Conservation (phyloP, 257 asterid species). For the Ligustrum vulgare region DNA sequence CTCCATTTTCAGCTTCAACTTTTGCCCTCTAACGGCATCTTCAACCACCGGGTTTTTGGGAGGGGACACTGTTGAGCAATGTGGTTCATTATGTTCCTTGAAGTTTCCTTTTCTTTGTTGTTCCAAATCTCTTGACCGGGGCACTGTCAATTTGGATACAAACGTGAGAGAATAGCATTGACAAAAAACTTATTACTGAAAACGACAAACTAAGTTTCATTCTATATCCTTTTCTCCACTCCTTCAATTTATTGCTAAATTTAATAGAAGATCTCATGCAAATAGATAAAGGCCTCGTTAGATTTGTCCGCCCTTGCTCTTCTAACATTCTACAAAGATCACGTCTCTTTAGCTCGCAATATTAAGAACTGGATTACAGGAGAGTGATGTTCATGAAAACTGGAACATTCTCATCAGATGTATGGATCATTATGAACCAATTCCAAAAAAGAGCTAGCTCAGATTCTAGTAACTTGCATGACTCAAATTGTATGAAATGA, state of each 20-base stretch:
- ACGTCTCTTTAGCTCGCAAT: background rate
- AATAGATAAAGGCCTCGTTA: background rate
- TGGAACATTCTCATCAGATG: background rate
- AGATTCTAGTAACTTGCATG: too few relatives aligned
- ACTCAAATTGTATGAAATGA: too few relatives aligned
- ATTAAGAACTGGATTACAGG: background rate
- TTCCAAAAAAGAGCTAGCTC: background rate
- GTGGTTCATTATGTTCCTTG: background rate
- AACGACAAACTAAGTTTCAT: background rate
- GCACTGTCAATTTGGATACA: background rate
- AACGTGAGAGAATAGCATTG: background rate
- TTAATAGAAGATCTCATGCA: background rate
- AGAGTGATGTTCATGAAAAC: background rate
- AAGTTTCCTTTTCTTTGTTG: slow-evolving; percentile 2
- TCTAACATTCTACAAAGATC: background rate
- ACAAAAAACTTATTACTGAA: background rate
- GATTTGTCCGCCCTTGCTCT: background rate
- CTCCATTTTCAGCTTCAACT: slow-evolving; percentile 17
- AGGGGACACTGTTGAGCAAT: slow-evolving; percentile 10
- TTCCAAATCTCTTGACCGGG: background rate
- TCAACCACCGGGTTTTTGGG: slow-evolving; percentile 11
- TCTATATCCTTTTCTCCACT: background rate
- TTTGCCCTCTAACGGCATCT: slow-evolving; percentile 24
- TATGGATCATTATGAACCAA: background rate
- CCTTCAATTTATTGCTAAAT: background rate